Evolutionary conservation across 139 green algal genomes (phyloP).

Genomic region (Deuterostichococcus epilithicus): DNA sequence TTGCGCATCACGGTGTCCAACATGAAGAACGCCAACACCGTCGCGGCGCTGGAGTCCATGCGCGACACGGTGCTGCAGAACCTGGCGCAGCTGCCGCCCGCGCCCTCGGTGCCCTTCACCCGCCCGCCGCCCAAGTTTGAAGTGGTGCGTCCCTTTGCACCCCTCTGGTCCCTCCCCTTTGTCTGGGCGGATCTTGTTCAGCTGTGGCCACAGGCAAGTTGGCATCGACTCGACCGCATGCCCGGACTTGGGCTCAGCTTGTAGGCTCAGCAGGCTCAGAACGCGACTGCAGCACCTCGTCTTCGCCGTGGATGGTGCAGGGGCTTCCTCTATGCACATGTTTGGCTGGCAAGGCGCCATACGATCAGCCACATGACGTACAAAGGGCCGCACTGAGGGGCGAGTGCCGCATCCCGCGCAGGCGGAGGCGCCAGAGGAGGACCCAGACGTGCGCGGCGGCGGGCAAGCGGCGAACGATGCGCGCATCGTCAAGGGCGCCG

Average conservation of each 20-base stretch:
- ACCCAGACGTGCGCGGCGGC: conserved; percentile 69
- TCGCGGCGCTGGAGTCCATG: conserved; percentile 73
- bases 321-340: no score
- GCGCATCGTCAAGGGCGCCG: conserved; percentile 36
- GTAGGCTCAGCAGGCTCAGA: no score
- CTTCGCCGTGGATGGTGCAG: no score
- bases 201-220: no score
- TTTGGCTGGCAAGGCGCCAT: no score
- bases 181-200: conserved; percentile 4
- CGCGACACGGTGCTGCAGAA: conserved; percentile 57
- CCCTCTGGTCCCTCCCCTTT: neutral
- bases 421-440: conserved; percentile 57
- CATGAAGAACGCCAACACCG: conserved; percentile 92
- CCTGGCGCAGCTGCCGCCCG: conserved; percentile 64
- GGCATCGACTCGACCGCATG: no score
- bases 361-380: no score
- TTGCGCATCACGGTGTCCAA: conserved; percentile 82
- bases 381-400: neutral
- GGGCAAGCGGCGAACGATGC: conserved; percentile 55
- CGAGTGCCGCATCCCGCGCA: neutral
- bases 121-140: conserved; percentile 29
- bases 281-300: no score
- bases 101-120: conserved; percentile 49
- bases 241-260: no score
- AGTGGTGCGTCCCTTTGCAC: conserved; percentile 17